phyloP scores from a whole-genome alignment of 192 early-diverging fungal species.

The Mortierella alpina region DNA sequence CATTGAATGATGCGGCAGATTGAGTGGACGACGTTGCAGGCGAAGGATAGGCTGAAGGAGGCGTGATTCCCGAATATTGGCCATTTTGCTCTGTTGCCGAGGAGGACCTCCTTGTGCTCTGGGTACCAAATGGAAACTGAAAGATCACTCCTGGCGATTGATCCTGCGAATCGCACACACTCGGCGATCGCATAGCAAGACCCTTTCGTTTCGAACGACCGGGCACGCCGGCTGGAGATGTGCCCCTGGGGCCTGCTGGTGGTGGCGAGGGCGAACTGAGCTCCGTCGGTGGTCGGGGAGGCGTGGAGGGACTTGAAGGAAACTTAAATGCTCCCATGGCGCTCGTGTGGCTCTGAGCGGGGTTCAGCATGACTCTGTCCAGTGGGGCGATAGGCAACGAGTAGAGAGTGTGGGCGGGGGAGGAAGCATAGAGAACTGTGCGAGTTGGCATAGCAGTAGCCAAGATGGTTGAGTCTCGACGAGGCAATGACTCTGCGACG shows the following conservation, averaged over 20 bases:
- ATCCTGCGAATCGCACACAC: slow-evolving; percentile 19
- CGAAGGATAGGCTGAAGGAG: slow-evolving; percentile 4
- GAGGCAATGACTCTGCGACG: not conserved
- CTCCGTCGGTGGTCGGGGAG: not conserved
- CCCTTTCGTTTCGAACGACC: slow-evolving; percentile 26
- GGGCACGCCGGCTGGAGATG: not conserved
- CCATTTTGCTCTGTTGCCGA: not conserved
- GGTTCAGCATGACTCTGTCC: not conserved
- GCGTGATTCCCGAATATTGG: not conserved
- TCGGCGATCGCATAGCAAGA: slow-evolving; percentile 24
- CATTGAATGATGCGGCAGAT: too few relatives aligned
- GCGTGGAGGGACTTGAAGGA: not conserved
- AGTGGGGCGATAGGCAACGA: slow-evolving; percentile 9
- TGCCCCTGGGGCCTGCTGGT: too few relatives aligned
- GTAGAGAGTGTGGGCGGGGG: slow-evolving; percentile 16
- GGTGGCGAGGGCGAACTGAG: not conserved
- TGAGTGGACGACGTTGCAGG: not conserved
- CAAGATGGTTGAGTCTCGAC: slow-evolving; percentile 4
- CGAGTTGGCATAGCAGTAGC: slow-evolving; percentile 13
- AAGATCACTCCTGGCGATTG: slow-evolving; percentile 23
- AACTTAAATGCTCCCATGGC: slow-evolving; percentile 34
- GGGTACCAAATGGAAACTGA: slow-evolving; percentile 27
- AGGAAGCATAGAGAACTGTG: slow-evolving; percentile 27
- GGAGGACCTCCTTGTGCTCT: not conserved
- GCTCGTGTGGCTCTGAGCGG: not conserved